phyloP scores from a whole-genome alignment of 2,329 filamentous ascomycete species.

The Apiospora phragmitis region DNA sequence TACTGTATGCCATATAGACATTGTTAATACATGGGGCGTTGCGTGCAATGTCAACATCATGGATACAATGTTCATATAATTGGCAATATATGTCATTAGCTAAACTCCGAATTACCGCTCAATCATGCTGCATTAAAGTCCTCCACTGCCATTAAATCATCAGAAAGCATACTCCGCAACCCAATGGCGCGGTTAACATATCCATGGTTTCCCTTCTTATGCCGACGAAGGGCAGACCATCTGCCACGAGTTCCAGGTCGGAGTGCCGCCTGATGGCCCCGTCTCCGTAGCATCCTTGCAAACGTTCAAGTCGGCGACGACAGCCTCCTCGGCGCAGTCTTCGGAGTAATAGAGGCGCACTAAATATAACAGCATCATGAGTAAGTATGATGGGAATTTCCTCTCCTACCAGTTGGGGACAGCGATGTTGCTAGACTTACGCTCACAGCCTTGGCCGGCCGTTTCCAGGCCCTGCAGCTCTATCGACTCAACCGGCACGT shows the following conservation, averaged over 20 bases:
- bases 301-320: neutral
- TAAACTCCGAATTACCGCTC: neutral
- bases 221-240: constrained; percentile 5
- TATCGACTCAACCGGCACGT: constrained; percentile 9
- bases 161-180: neutral
- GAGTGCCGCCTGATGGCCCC: neutral
- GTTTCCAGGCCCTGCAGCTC: neutral
- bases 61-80: no score
- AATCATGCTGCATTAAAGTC: neutral
- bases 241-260: constrained; percentile 15
- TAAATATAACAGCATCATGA: neutral
- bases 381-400: neutral
- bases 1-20: no score
- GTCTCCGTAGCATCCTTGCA: constrained; percentile 12
- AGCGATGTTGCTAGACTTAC: neutral
- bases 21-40: no score
- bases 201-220: neutral
- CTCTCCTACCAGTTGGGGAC: neutral
- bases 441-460: constrained; percentile 10
- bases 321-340: neutral
- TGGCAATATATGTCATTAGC: neutral
- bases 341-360: neutral
- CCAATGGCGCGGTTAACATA: neutral
- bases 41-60: no score
- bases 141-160: neutral